Conservation (phyloP, 164 flowering plant genomes). For the Akebia trifoliata region DNA sequence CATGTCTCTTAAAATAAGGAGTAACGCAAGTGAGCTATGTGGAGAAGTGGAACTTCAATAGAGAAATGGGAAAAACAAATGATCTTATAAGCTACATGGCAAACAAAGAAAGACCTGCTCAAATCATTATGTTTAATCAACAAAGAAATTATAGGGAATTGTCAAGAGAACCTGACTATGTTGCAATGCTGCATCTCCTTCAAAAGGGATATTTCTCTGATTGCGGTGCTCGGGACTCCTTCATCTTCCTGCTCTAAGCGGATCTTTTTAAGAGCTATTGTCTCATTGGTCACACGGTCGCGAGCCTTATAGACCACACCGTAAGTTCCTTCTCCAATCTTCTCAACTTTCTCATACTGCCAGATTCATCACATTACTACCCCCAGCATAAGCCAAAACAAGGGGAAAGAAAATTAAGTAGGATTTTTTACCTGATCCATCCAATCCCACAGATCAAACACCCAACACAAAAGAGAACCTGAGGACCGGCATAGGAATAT, state of each 20-base stretch:
- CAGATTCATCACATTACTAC: neutral
- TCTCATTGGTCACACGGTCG: slow-evolving; percentile 67
- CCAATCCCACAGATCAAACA: slow-evolving; percentile 2
- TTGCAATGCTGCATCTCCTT: slow-evolving; percentile 97
- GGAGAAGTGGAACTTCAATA: too few species aligned
- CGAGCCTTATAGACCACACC: slow-evolving; percentile 98
- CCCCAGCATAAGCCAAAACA: neutral
- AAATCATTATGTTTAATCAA: neutral
- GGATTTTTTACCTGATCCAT: slow-evolving; percentile 18
- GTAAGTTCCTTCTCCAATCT: slow-evolving; percentile 95
- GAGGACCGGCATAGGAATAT: neutral
- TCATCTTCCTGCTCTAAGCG: slow-evolving; percentile 97
- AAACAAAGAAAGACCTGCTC: neutral
- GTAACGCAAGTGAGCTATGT: too few species aligned
- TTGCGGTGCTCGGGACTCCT: slow-evolving; percentile 94
- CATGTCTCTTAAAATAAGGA: too few species aligned
- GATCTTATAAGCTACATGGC: too few species aligned
- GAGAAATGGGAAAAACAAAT: too few species aligned
- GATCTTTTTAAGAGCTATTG: slow-evolving; percentile 88
- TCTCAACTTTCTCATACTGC: slow-evolving; percentile 94
- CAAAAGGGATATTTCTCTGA: slow-evolving; percentile 88
- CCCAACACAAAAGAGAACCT: slow-evolving; percentile 5
- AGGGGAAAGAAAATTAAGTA: neutral
- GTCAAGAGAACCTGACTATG: slow-evolving; percentile 60
- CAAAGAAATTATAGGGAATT: neutral